Percentiles rank a stretch among this genome's conserved stretches.
phyloP scores from a whole-genome alignment of 1,284 basidiomycete species.

The Fistulinella cinereoalba region DNA sequence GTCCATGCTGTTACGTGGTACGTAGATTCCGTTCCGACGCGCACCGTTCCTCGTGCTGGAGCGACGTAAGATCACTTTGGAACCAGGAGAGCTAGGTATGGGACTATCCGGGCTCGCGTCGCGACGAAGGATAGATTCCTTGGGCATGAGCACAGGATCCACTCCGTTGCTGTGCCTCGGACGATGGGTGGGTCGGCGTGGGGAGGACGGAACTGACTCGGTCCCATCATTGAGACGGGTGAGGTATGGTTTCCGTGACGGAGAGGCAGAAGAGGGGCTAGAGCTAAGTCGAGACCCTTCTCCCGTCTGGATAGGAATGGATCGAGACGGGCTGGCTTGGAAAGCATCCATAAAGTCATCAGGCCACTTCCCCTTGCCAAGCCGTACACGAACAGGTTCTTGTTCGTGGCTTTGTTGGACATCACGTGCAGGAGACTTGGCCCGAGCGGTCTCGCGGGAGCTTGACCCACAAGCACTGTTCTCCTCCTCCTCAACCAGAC shows the following conservation, averaged over 20 bases:
- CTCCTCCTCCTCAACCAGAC: slow-evolving; percentile 74
- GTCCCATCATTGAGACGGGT: slow-evolving; percentile 45
- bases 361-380: slow-evolving; percentile 79
- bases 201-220: slow-evolving; percentile 47
- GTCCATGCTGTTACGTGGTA: slow-evolving; percentile 41
- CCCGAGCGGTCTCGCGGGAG: slow-evolving; percentile 28
- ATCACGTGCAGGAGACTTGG: slow-evolving; percentile 20
- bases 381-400: slow-evolving; percentile 46
- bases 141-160: slow-evolving; percentile 55
- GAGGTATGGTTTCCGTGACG: slow-evolving; percentile 56
- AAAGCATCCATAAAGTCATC: slow-evolving; percentile 72
- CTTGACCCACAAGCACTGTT: slow-evolving; percentile 45
- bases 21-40: slow-evolving; percentile 49
- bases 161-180: slow-evolving; percentile 60
- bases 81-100: slow-evolving; percentile 32
- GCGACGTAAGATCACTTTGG: slow-evolving; percentile 53
- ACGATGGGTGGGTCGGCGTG: slow-evolving; percentile 59
- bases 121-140: slow-evolving; percentile 49
- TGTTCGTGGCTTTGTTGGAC: slow-evolving; percentile 24
- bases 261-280: slow-evolving; percentile 48
- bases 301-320: slow-evolving; percentile 32
- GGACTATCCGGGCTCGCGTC: slow-evolving; percentile 57
- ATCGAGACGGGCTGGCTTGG: slow-evolving; percentile 30
- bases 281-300: slow-evolving; percentile 28
- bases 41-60: slow-evolving; percentile 50